These are phyloP conservation scores for Periconia digitata DNA, from an alignment of 2,329 filamentous ascomycete genomes.

Conservation along the genomic window DNA sequence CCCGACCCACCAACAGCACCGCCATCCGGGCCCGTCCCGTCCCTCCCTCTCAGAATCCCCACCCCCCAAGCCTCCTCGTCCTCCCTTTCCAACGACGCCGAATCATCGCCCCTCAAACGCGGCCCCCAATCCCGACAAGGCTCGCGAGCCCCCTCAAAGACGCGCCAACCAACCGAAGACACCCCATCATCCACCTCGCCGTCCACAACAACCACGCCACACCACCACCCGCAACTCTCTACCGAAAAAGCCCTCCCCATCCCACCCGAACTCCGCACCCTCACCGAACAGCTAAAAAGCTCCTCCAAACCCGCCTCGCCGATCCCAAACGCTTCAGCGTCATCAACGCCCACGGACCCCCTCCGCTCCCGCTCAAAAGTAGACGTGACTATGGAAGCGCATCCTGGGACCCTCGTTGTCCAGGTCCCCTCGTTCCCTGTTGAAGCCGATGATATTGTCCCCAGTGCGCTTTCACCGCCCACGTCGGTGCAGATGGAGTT, in stretches of 20 bases:
- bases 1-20: not conserved
- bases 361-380: not conserved
- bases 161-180: not conserved
- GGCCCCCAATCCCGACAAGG: not conserved
- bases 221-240: too few species aligned
- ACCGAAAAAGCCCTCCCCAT: not conserved
- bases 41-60: not conserved
- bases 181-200: not conserved
- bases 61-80: not conserved
- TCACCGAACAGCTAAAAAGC: not conserved
- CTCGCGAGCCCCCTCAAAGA: not conserved
- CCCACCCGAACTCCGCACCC: not conserved
- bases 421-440: not conserved
- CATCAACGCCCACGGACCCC: not conserved
- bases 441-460: too few species aligned
- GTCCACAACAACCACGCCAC: not conserved
- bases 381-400: not conserved
- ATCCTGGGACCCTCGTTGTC: not conserved
- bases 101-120: not conserved
- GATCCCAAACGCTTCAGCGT: too few species aligned
- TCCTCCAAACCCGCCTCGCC: not conserved
- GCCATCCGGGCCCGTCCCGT: not conserved
- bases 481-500: not conserved
- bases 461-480: not conserved
- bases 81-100: not conserved